A percentile compares a stretch with the other conserved stretches of the same genome.
Evolutionary conservation across 2,329 filamentous ascomycete species (phyloP).

Genomic region (Monilinia vaccinii-corymbosi): DNA sequence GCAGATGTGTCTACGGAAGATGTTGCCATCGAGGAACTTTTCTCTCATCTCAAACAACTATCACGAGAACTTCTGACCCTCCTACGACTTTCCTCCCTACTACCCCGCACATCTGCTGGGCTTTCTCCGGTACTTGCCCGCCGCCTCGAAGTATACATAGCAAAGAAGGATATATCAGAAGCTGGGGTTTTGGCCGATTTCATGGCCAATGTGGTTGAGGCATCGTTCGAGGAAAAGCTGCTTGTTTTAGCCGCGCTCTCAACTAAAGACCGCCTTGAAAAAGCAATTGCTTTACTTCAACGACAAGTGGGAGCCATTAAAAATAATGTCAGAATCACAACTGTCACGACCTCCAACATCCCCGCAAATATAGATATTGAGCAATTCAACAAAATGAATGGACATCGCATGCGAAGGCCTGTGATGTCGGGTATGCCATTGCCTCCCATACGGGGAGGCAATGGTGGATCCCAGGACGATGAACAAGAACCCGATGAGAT

Average conservation of each 20-base stretch:
- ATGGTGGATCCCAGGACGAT: constrained; percentile 38
- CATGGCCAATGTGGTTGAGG: constrained; percentile 88
- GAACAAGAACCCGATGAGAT: constrained; percentile 84
- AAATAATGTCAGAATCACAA: constrained; percentile 76
- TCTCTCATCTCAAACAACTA: constrained; percentile 71
- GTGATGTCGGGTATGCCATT: constrained; percentile 22
- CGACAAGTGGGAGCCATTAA: constrained; percentile 78
- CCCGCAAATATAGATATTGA: constrained; percentile 51
- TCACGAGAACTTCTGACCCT: constrained; percentile 81
- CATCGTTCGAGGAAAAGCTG: constrained; percentile 83
- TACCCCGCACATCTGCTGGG: constrained; percentile 58
- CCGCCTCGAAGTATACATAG: constrained; percentile 79
- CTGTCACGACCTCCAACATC: constrained; percentile 58
- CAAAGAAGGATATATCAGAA: constrained; percentile 70
- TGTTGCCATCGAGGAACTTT: constrained; percentile 58
- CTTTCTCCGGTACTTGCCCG: constrained; percentile 80
- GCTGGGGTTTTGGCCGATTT: constrained; percentile 87
- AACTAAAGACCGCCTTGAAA: constrained; percentile 67
- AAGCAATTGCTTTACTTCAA: constrained; percentile 75
- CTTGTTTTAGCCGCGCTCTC: constrained; percentile 74
- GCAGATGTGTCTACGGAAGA: constrained; percentile 39
- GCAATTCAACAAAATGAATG: constrained; percentile 39
- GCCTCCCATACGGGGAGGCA: constrained; percentile 16
- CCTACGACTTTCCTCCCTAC: constrained; percentile 73
- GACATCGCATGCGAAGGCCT: constrained; percentile 25